Base-by-base conservation (phyloP, 331 rosid genomes). In the Acacia pycnantha region DNA sequence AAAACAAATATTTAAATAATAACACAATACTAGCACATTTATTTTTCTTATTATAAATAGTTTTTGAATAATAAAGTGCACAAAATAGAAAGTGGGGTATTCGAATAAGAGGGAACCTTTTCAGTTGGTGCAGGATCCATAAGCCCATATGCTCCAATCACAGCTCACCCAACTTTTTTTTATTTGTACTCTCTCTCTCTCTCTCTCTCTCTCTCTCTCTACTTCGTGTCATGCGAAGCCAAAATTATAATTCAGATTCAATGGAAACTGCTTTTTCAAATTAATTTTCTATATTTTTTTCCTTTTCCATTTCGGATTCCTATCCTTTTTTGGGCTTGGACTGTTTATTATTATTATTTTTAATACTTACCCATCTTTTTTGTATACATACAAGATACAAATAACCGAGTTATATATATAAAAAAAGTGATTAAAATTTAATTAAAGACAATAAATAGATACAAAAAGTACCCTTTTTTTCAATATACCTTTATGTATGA, bases 231-330 rank as follows among this genome's bases (percentile, higher is more conserved):
- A 68, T 37, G 43, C 82, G 44, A 67, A 31, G n/a, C 26, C 64
- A 76, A 84, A 46, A 84, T 74, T 66, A 82, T 77, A 14, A 77
- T 77, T 74, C 74, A 83, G 88, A 86, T 92, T 88, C 92, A 91
- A 85, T 78, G 76, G 67, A 59, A 53, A 75, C 84, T 88, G 84
- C 90, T 33, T 84, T 88, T 89, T 79, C 85, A 82, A 82, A 82
- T 79, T 73, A 79, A 54, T 21, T 19, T 54, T 54, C 11, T 56
- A 59, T 11, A 59, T 18, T 51, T 18, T 51, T 18, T 51, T 24
- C 9, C 3, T 61, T 61, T 26, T 62, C 56, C 66, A 69, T 56
- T 59, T 58, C 56, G 78, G 83, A 69, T 77, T 44, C 62, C n/a
- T n/a, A 68, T 54, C 81, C 64, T 73, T 75, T 37, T 82, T 70